phyloP scores from a whole-genome alignment of 129 eudicot species.

The Apium graveolens region DNA sequence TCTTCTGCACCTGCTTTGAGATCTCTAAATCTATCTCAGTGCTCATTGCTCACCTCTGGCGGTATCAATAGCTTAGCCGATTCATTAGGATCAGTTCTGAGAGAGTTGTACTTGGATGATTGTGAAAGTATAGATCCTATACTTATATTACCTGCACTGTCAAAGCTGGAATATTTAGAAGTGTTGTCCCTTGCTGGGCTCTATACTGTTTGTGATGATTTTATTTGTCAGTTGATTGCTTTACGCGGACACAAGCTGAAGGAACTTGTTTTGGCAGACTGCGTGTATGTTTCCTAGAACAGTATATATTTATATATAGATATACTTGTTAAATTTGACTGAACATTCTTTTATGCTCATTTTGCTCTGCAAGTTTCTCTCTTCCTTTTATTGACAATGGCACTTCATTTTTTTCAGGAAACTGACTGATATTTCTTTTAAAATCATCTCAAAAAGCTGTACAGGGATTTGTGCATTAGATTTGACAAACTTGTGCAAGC shows the following conservation, averaged over 20 bases:
- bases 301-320: background rate
- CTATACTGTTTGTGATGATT: slow-evolving; percentile 56
- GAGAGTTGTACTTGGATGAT: slow-evolving; percentile 73
- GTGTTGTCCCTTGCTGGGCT: slow-evolving; percentile 64
- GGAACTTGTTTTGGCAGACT: slow-evolving; percentile 66
- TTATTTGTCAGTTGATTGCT: slow-evolving; percentile 38
- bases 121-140: slow-evolving; percentile 58
- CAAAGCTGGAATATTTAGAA: slow-evolving; percentile 50
- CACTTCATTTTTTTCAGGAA: slow-evolving; percentile 37
- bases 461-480: slow-evolving; percentile 51
- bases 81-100: slow-evolving; percentile 49
- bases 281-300: slow-evolving; percentile 47
- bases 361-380: background rate
- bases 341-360: background rate
- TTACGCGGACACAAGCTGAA: slow-evolving; percentile 54
- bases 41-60: slow-evolving; percentile 65
- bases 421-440: slow-evolving; percentile 64
- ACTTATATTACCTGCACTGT: slow-evolving; percentile 53
- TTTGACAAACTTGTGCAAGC: slow-evolving; percentile 38
- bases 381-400: background rate
- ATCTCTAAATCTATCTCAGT: slow-evolving; percentile 81
- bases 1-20: slow-evolving; percentile 60
- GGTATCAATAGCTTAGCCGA: slow-evolving; percentile 47
- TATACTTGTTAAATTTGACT: background rate
- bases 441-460: slow-evolving; percentile 61